Percentiles rank a stretch among this genome's conserved stretches.
These are phyloP conservation scores for Aspergillus novoparasiticus DNA, from an alignment of 2,329 filamentous ascomycete species.

Conservation along the genomic window DNA sequence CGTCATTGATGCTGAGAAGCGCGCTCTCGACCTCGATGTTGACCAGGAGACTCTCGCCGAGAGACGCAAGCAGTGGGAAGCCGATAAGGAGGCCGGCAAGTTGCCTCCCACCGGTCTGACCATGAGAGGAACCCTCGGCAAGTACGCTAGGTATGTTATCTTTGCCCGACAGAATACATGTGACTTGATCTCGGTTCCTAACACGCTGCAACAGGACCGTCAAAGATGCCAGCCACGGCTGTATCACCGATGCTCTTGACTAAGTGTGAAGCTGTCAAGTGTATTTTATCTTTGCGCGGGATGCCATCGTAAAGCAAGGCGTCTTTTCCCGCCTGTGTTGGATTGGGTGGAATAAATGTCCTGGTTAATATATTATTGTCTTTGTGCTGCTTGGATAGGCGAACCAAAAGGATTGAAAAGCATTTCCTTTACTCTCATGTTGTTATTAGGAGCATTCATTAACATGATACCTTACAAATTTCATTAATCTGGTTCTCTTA, in stretches of 20 bases:
- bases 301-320: not conserved
- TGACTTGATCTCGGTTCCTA: not conserved
- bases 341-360: not conserved
- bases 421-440: not conserved
- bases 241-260: constrained; percentile 48
- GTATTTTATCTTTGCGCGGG: constrained; percentile 8
- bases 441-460: not conserved
- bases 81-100: constrained; percentile 39
- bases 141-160: constrained; percentile 60
- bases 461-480: not conserved
- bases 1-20: constrained; percentile 78
- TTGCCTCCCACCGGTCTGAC: constrained; percentile 57
- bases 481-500: not conserved
- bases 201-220: constrained; percentile 33
- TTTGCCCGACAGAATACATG: constrained; percentile 1
- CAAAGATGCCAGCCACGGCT: constrained; percentile 51
- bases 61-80: constrained; percentile 63
- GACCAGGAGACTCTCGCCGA: constrained; percentile 64
- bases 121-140: constrained; percentile 67
- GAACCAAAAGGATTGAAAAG: constrained; percentile 6
- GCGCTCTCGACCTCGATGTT: constrained; percentile 66
- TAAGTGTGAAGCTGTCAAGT: constrained; percentile 21
- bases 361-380: not conserved
- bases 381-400: constrained; percentile 1
- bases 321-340: not conserved